phyloP scores from a whole-genome alignment of 345 rosid species.

The Euphorbia peplus region DNA sequence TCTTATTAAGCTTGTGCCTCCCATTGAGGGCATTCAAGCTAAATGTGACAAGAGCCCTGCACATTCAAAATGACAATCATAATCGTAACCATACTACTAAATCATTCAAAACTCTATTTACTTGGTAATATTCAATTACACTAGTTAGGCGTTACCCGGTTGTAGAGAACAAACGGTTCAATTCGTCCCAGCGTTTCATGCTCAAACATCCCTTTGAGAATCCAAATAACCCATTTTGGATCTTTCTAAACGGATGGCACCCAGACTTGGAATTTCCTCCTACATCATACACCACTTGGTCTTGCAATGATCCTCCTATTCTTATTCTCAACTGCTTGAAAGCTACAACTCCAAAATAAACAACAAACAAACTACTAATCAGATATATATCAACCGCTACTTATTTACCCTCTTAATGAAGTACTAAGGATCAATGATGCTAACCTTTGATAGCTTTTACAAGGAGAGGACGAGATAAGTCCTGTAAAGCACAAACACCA shows the following conservation, averaged over 20 bases:
- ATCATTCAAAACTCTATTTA: too few species aligned
- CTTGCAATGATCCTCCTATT: conserved; percentile 96
- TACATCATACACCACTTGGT: conserved; percentile 73
- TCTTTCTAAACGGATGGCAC: conserved; percentile 69
- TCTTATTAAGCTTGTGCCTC: conserved; percentile 52
- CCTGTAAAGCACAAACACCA: conserved; percentile 43
- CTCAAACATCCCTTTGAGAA: conserved; percentile 91
- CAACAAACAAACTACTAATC: not conserved
- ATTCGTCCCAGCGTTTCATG: conserved; percentile 90
- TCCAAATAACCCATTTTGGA: conserved; percentile 65
- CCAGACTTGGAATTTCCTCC: conserved; percentile 54
- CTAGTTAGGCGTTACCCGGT: too few species aligned
- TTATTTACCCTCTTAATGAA: too few species aligned
- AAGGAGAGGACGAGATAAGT: conserved; percentile 73
- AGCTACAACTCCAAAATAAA: conserved; percentile 38
- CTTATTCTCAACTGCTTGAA: conserved; percentile 78
- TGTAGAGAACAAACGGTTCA: conserved; percentile 52
- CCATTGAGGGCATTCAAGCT: conserved; percentile 90
- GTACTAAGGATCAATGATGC: conserved; percentile 19
- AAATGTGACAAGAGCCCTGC: conserved; percentile 75
- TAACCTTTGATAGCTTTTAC: conserved; percentile 78
- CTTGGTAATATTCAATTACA: too few species aligned
- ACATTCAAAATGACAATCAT: conserved; percentile 20
- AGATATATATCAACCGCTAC: conserved; percentile 4
- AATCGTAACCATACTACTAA: conserved; percentile 21